Percentiles rank a stretch among this genome's conserved stretches.
phyloP scores from a whole-genome alignment of 768 basidiomycete species.

The Inosperma sp. region DNA sequence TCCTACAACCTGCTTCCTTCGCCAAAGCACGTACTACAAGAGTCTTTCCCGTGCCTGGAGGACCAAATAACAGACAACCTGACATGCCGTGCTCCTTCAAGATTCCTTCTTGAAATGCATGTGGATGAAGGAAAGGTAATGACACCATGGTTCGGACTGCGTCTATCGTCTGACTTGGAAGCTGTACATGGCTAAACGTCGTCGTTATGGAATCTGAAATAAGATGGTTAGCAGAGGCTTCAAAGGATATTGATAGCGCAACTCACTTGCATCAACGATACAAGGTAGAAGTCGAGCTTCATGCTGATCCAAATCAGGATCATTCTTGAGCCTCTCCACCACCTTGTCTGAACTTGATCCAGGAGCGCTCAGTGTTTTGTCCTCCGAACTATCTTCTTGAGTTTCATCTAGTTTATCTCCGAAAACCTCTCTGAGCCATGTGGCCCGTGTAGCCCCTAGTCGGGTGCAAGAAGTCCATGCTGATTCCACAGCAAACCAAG shows the following conservation, averaged over 20 bases:
- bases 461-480: slow-evolving; percentile 62
- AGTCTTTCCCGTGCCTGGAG: slow-evolving; percentile 88
- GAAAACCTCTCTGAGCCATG: slow-evolving; percentile 54
- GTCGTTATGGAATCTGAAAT: slow-evolving; percentile 66
- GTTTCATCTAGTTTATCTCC: slow-evolving; percentile 22
- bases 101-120: slow-evolving; percentile 84
- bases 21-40: slow-evolving; percentile 86
- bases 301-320: slow-evolving; percentile 71
- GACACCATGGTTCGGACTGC: slow-evolving; percentile 90
- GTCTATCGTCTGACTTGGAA: slow-evolving; percentile 85
- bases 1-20: slow-evolving; percentile 89
- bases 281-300: slow-evolving; percentile 78
- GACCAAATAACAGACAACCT: slow-evolving; percentile 88
- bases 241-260: slow-evolving; percentile 6
- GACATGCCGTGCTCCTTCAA: slow-evolving; percentile 89
- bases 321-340: slow-evolving; percentile 70
- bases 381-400: slow-evolving; percentile 31
- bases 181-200: slow-evolving; percentile 82
- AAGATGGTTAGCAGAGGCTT: slow-evolving; percentile 11
- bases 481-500: slow-evolving; percentile 61
- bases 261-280: slow-evolving; percentile 76
- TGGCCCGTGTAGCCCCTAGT: slow-evolving; percentile 47
- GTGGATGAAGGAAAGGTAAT: slow-evolving; percentile 79
- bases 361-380: slow-evolving; percentile 31
- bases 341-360: slow-evolving; percentile 58